These are phyloP conservation scores for Gossypium australe DNA, from an alignment of 345 rosid genomes.

Conservation along the genomic window DNA sequence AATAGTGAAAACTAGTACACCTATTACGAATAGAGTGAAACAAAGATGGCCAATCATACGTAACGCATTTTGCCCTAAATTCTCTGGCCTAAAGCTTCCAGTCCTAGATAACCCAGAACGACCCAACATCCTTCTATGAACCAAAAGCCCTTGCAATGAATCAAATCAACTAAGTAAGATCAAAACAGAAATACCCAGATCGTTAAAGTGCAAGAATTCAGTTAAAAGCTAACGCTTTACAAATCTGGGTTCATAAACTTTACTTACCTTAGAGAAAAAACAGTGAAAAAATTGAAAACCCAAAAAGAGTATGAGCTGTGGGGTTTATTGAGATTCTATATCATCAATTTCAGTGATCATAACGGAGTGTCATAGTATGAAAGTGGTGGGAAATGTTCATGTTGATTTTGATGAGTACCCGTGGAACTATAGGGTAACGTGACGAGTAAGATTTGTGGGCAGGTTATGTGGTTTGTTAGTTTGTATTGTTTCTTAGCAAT, in stretches of 20 bases:
- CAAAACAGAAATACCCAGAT: constrained; percentile 19
- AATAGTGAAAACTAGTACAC: neutral
- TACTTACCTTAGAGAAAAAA: neutral
- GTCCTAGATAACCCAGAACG: neutral
- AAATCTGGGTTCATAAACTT: neutral
- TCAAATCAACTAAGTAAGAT: constrained; percentile 6
- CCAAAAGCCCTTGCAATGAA: neutral
- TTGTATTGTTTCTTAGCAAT: neutral
- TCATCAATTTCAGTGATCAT: neutral
- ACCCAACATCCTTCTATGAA: neutral
- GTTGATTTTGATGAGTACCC: neutral
- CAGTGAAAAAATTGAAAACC: neutral
- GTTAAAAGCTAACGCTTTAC: constrained; percentile 1
- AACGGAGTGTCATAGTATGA: neutral
- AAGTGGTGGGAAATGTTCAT: neutral
- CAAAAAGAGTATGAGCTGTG: neutral
- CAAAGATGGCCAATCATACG: neutral
- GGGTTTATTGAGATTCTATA: neutral
- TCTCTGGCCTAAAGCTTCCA: neutral
- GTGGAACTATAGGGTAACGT: neutral
- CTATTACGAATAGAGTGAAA: constrained; percentile 1
- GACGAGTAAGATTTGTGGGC: neutral
- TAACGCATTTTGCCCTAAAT: neutral
- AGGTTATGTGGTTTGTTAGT: neutral
- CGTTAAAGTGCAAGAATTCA: constrained; percentile 1